Percentiles rank a stretch among this genome's conserved stretches.
phyloP scores from a whole-genome alignment of 371 early-diverging fungal species.

The Quaeritorhiza haematococci region DNA sequence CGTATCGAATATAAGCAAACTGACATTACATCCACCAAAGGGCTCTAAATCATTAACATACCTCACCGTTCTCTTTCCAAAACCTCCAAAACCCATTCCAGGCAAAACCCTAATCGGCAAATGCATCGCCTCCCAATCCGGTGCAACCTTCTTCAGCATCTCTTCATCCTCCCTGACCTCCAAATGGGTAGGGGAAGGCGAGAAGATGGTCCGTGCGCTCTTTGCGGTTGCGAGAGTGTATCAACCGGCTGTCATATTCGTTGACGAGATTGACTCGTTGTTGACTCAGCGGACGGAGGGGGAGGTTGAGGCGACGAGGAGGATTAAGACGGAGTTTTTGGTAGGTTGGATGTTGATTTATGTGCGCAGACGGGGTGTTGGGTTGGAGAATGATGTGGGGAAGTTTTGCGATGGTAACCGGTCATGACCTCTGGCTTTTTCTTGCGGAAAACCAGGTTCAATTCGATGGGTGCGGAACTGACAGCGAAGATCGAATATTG shows the following conservation, averaged over 20 bases:
- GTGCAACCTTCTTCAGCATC: constrained; percentile 90
- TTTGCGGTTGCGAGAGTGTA: constrained; percentile 85
- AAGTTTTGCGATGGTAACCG: neutral
- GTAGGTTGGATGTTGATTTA: constrained; percentile 52
- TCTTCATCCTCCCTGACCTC: constrained; percentile 84
- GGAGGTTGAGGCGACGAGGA: constrained; percentile 81
- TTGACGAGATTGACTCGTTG: constrained; percentile 85
- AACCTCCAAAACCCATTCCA: constrained; percentile 29
- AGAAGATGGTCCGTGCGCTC: constrained; percentile 90
- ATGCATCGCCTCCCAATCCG: constrained; percentile 81
- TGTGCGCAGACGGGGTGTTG: too few species aligned
- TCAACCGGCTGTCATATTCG: constrained; percentile 86
- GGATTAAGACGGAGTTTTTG: constrained; percentile 87
- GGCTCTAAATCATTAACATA: too few species aligned
- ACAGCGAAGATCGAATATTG: constrained; percentile 70
- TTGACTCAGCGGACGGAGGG: constrained; percentile 84
- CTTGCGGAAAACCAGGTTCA: constrained; percentile 20
- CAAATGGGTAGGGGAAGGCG: constrained; percentile 95
- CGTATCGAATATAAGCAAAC: too few species aligned
- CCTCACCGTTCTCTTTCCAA: too few species aligned
- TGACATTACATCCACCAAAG: too few species aligned
- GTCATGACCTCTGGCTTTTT: neutral
- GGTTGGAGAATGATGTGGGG: too few species aligned
- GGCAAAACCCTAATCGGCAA: constrained; percentile 92
- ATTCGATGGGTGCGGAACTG: constrained; percentile 72